Conservation (phyloP, 2,329 filamentous ascomycete genomes). For the Diaporthe caulivora region DNA sequence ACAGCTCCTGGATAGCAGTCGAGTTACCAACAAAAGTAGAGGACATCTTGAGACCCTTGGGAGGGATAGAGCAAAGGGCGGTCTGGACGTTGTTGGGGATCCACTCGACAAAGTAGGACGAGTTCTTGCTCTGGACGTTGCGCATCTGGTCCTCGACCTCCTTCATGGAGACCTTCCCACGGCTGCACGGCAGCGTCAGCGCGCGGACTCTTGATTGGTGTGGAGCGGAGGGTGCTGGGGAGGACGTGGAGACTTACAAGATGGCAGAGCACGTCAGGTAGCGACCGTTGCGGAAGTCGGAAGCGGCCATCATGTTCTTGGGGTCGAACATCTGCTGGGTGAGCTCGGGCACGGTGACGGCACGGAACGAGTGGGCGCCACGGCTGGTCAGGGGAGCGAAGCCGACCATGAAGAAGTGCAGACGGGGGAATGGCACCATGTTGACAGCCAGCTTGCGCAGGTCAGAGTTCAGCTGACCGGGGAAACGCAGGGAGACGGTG, state of each 20-base stretch:
- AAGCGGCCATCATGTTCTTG: conserved; percentile 99
- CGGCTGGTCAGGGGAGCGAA: conserved; percentile 96
- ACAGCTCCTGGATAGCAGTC: conserved; percentile 99
- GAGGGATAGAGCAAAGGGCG: conserved; percentile 98
- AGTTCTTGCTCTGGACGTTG: conserved; percentile 99
- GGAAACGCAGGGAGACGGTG: conserved; percentile 98
- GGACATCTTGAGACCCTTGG: conserved; percentile 98
- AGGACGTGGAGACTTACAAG: conserved; percentile 72
- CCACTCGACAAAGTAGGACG: conserved; percentile 99
- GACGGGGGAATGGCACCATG: conserved; percentile 99
- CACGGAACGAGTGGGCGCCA: conserved; percentile 92
- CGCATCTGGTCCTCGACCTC: conserved; percentile 99
- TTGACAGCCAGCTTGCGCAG: conserved; percentile 99
- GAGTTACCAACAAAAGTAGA: conserved; percentile 99
- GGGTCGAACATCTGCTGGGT: conserved; percentile 99
- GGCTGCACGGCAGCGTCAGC: conserved; percentile 66
- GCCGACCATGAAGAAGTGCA: conserved; percentile 99
- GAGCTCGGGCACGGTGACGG: conserved; percentile 96
- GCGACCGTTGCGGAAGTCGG: conserved; percentile 99
- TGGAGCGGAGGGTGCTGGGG: background rate
- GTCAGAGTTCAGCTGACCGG: conserved; percentile 99
- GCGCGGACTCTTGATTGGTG: background rate
- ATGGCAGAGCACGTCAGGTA: conserved; percentile 99
- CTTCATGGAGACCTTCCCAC: conserved; percentile 99
- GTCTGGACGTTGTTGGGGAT: conserved; percentile 99